Conservation (phyloP, 2,329 filamentous ascomycete genomes). For the Aspergillus tamarii region DNA sequence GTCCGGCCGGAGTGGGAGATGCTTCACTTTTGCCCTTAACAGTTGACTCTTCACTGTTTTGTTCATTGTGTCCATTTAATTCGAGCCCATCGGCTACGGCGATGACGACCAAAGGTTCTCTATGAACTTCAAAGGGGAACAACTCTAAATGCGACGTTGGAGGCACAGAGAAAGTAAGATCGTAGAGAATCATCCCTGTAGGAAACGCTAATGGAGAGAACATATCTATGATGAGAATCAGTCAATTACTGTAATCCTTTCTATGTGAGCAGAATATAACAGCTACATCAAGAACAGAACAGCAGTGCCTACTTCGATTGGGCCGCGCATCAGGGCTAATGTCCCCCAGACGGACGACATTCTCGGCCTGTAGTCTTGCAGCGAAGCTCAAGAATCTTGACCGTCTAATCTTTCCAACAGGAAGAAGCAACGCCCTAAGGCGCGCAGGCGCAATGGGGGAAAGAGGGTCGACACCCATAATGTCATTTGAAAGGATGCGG, state of each 20-base stretch:
- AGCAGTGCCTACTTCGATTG: slow-evolving; percentile 71
- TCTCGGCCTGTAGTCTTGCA: slow-evolving; percentile 74
- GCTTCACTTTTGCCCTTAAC: slow-evolving; percentile 26
- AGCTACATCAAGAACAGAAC: slow-evolving; percentile 2
- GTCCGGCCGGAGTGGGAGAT: slow-evolving; percentile 41
- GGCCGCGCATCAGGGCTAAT: slow-evolving; percentile 82
- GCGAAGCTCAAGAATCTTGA: slow-evolving; percentile 80
- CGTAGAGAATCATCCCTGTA: slow-evolving; percentile 82
- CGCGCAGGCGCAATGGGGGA: slow-evolving; percentile 89
- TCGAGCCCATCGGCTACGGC: slow-evolving; percentile 83
- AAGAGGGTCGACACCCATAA: slow-evolving; percentile 85
- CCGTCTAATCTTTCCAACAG: slow-evolving; percentile 81
- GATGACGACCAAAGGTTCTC: slow-evolving; percentile 80
- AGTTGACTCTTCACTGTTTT: slow-evolving; percentile 17
- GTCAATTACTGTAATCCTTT: slow-evolving; percentile 21
- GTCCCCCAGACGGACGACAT: slow-evolving; percentile 82
- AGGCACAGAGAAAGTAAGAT: slow-evolving; percentile 78
- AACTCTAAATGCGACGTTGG: slow-evolving; percentile 78
- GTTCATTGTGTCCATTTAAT: slow-evolving; percentile 47
- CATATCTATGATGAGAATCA: slow-evolving; percentile 65
- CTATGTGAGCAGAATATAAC: neutral
- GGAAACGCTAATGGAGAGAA: slow-evolving; percentile 91
- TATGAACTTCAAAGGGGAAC: slow-evolving; percentile 86
- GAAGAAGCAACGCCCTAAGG: slow-evolving; percentile 84
- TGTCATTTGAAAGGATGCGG: slow-evolving; percentile 51